A percentile compares a stretch with the other conserved stretches of the same genome.
phyloP scores from a whole-genome alignment of 129 eudicot genomes.

The Helianthus annuus region DNA sequence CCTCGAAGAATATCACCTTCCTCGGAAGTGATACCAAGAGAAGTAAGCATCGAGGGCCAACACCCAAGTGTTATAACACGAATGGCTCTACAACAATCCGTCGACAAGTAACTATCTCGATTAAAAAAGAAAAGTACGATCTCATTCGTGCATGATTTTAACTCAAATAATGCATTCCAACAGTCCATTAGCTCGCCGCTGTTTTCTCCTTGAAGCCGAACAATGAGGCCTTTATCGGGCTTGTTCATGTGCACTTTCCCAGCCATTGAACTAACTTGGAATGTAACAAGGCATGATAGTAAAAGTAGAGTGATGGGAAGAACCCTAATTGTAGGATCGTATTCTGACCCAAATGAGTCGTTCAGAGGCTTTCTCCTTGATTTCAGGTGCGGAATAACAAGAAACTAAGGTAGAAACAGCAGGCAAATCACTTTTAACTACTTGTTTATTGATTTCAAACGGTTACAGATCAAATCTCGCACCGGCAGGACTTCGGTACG shows the following conservation, averaged over 20 bases:
- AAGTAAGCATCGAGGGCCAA: slow-evolving; percentile 74
- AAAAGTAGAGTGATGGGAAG: slow-evolving; percentile 15
- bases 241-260: neutral
- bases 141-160: slow-evolving; percentile 61
- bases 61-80: slow-evolving; percentile 46
- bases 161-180: slow-evolving; percentile 56
- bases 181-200: slow-evolving; percentile 37
- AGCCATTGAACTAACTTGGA: slow-evolving; percentile 5
- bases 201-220: slow-evolving; percentile 34
- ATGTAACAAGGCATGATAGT: slow-evolving; percentile 20
- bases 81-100: slow-evolving; percentile 62
- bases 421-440: too few species aligned
- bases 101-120: slow-evolving; percentile 63
- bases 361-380: too few species aligned
- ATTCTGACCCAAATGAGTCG: too few species aligned
- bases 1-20: slow-evolving; percentile 55
- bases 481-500: too few species aligned
- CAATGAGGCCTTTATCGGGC: slow-evolving; percentile 7
- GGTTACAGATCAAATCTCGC: too few species aligned
- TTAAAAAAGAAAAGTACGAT: slow-evolving; percentile 62
- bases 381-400: too few species aligned
- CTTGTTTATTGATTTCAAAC: too few species aligned
- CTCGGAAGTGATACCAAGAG: slow-evolving; percentile 39
- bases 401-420: too few species aligned
- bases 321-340: too few species aligned